A percentile compares a stretch with the other conserved stretches of the same genome.
Conservation (phyloP, 306 rosid species). For the Cucumis sativus region DNA sequence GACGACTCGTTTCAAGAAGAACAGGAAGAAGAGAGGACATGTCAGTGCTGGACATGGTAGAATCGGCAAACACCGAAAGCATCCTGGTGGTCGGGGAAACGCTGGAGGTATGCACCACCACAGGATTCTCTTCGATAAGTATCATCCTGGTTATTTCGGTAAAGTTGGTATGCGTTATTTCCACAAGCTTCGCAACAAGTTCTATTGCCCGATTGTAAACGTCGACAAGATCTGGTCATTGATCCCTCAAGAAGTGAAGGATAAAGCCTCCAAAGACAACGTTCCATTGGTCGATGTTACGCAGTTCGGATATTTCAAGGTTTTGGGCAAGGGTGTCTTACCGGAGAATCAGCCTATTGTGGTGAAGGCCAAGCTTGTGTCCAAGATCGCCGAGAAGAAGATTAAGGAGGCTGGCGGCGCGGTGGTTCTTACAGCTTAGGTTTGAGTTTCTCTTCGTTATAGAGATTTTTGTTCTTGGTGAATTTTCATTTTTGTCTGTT, state of each 20-base stretch:
- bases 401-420: slow-evolving; percentile 88
- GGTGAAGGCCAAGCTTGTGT: slow-evolving; percentile 72
- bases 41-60: slow-evolving; percentile 87
- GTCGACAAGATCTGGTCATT: slow-evolving; percentile 70
- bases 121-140: slow-evolving; percentile 83
- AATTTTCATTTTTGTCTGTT: not conserved
- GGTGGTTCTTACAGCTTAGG: slow-evolving; percentile 71
- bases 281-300: slow-evolving; percentile 61
- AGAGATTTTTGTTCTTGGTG: not conserved
- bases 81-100: slow-evolving; percentile 82
- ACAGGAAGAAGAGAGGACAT: slow-evolving; percentile 91
- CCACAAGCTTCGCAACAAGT: slow-evolving; percentile 74
- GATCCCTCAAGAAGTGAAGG: slow-evolving; percentile 56
- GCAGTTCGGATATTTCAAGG: slow-evolving; percentile 56
- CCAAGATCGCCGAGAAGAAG: slow-evolving; percentile 80
- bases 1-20: slow-evolving; percentile 86
- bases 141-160: slow-evolving; percentile 79
- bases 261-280: slow-evolving; percentile 48
- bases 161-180: slow-evolving; percentile 86
- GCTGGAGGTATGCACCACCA: slow-evolving; percentile 98
- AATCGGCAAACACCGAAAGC: slow-evolving; percentile 78
- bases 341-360: slow-evolving; percentile 49
- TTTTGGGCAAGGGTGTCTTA: slow-evolving; percentile 58
- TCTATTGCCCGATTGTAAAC: slow-evolving; percentile 65
- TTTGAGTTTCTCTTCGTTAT: slow-evolving; percentile 2